Evolutionary conservation across 2,329 filamentous ascomycete species (phyloP), one percentile per base, ranked within the genome.

Genomic region (Botrytis porri): DNA sequence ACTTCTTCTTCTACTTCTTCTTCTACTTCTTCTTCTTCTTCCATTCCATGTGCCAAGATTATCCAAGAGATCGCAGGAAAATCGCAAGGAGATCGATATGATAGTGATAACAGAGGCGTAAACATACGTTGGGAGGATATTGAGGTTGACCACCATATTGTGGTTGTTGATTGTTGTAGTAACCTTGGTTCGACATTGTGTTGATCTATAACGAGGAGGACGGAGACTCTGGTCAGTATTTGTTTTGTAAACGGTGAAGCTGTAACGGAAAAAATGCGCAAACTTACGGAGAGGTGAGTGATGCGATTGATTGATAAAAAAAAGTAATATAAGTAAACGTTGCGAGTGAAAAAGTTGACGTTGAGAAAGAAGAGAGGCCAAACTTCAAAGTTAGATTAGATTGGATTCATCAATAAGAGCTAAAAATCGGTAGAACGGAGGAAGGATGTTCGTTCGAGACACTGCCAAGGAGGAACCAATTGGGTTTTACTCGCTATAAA

Each of bases 141-240:
- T 69, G 65, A 70, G 83, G 83, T 72, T 83, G 77, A 51, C 77
- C 79, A 73, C 78, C 75, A 71, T 77, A 74, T 57, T 79, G 79
- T 70, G 82, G 76, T 75, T 81, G 76, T 75, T 66, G 45, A 54
- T 81, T 79, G 73, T 82, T 77, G 77, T 84, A 84, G 76, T 83
- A 84, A 80, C 73, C 74, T 77, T 79, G 69, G 73, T 73, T 74
- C 14, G 74, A 73, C 75, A 75, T 74, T 41, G 43, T 74, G 72
- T 54, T 43, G 37, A 73, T 61, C 48, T 73, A n/a, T 37, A 20
- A 39, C 6, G 43, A 67, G 32, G 39, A 45, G 57, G 43, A 18
- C 25, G 32, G 51, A 72, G 41, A 60, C 32, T 37, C 37, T 57
- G 54, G 37, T 67, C n/a, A 60, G 62, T 61, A 51, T 32, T 41